These are phyloP conservation scores for Sphaceloma murrayae DNA, from an alignment of 2,329 filamentous ascomycete genomes.

Conservation along the genomic window DNA sequence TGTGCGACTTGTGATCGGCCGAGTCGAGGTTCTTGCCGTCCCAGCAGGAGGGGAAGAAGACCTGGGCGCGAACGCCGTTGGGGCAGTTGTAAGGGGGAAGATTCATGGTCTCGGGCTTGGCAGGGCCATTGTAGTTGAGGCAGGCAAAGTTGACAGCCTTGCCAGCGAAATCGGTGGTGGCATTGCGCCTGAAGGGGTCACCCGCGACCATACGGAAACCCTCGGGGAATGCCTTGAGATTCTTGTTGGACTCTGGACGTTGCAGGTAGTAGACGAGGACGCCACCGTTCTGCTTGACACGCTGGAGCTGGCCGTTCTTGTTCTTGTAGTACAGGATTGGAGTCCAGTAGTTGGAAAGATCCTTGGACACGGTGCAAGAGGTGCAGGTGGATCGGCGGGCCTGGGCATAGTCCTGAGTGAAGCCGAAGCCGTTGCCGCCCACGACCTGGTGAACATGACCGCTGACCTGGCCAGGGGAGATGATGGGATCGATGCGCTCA, in stretches of 20 bases:
- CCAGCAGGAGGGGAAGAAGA: slow-evolving; percentile 68
- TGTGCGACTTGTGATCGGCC: slow-evolving; percentile 52
- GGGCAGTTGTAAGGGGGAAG: slow-evolving; percentile 65
- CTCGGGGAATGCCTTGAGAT: slow-evolving; percentile 58
- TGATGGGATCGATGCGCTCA: slow-evolving; percentile 58
- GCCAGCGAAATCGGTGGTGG: slow-evolving; percentile 44
- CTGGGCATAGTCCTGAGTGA: slow-evolving; percentile 51
- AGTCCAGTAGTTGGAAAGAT: slow-evolving; percentile 70
- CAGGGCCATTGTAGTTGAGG: slow-evolving; percentile 30
- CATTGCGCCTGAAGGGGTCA: slow-evolving; percentile 48
- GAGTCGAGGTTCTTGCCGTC: slow-evolving; percentile 51
- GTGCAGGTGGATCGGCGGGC: slow-evolving; percentile 57
- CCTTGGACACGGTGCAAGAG: slow-evolving; percentile 57
- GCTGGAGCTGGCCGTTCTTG: slow-evolving; percentile 47
- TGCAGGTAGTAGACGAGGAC: slow-evolving; percentile 65
- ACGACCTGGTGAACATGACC: slow-evolving; percentile 61
- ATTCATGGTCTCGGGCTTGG: slow-evolving; percentile 39
- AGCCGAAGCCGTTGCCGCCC: slow-evolving; percentile 59
- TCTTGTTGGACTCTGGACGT: slow-evolving; percentile 44
- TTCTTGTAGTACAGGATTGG: slow-evolving; percentile 60
- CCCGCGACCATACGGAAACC: slow-evolving; percentile 65
- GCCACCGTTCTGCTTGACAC: slow-evolving; percentile 52
- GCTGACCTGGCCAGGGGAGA: slow-evolving; percentile 50
- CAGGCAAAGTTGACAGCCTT: slow-evolving; percentile 51
- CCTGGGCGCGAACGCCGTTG: slow-evolving; percentile 51